Evolutionary conservation across 805 yeast genomes (phyloP), one percentile per base, ranked within the genome.

Genomic region (Groenewaldozyma tartarivorans): DNA sequence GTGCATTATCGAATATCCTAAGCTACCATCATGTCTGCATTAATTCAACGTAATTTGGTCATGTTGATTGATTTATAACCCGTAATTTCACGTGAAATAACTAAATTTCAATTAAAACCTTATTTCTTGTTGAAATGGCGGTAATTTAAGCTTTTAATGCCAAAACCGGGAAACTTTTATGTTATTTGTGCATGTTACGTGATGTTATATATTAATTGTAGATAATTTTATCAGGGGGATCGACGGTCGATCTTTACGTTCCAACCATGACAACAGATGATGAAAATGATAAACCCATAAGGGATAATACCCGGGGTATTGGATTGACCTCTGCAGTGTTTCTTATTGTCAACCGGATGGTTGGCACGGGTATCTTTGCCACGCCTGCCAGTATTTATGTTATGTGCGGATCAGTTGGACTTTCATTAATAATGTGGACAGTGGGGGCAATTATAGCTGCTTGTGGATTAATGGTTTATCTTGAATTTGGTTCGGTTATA

Each of bases 401-500:
- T 1, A 50, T 68, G 35, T 60, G 78, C 15, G 88, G 88, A 2
- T 77, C 86, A 15, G 81, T 82, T 5, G 94, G 94, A 18, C 61
- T 81, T 22, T 62, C 85, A 2, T 62, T 83, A 43, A 66, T 83
- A 48, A 67, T 83, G 58, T 83, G 92, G 90, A 73, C 73, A 20
- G 77, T 76, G 13, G 94, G 94, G 36, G 71, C 84, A 5, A 48
- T 79, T 27, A 82, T 82, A 48, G 81, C 90, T 3, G 61, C 72
- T 6, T 59, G 76, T 26, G 81, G 81, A 27, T 58, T 80, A 50
- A 69, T 75, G 53, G 85, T 79, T 2, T 83, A 82, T 58, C 75
- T 82, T 77, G 92, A 82, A 55, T 79, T 81, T 57, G 94, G 94
- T 13, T 73, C 81, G 4, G 79, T 79, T 33, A 75, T 81, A 43